Percentiles rank a stretch among this genome's conserved stretches.
Evolutionary conservation across 495 filamentous ascomycete genomes (phyloP).

Genomic region (Penicillium pulvis): DNA sequence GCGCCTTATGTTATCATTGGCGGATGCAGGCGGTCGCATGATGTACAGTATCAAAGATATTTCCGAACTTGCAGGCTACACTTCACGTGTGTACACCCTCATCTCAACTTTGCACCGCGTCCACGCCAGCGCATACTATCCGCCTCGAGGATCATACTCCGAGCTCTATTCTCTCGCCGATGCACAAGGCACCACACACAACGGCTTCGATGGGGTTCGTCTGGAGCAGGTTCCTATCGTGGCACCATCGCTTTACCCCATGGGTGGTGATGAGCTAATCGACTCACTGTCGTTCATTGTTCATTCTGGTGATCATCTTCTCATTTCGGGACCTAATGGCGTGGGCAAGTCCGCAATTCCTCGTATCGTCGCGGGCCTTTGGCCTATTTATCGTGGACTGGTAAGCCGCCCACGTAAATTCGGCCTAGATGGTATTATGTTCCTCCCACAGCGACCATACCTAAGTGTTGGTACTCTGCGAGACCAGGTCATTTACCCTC

Average conservation of each 20-base stretch:
- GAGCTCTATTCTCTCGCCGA: slow-evolving; percentile 88
- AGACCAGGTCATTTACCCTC: slow-evolving; percentile 98
- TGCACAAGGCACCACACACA: slow-evolving; percentile 88
- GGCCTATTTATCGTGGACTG: slow-evolving; percentile 93
- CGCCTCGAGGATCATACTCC: slow-evolving; percentile 62
- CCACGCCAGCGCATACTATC: slow-evolving; percentile 84
- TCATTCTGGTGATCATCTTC: slow-evolving; percentile 84
- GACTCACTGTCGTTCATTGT: slow-evolving; percentile 86
- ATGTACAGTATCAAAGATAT: slow-evolving; percentile 99
- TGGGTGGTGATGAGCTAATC: slow-evolving; percentile 87
- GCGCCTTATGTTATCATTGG: slow-evolving; percentile 94
- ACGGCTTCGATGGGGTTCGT: slow-evolving; percentile 90
- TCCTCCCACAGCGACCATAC: slow-evolving; percentile 93
- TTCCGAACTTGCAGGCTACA: slow-evolving; percentile 94
- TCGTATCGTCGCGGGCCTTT: slow-evolving; percentile 87
- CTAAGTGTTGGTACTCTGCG: slow-evolving; percentile 91
- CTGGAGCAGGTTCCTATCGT: slow-evolving; percentile 93
- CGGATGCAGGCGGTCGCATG: slow-evolving; percentile 94
- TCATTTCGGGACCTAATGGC: slow-evolving; percentile 94
- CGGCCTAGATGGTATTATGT: slow-evolving; percentile 94
- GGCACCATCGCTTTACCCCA: slow-evolving; percentile 75
- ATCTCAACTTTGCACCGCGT: slow-evolving; percentile 93
- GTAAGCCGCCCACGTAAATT: slow-evolving; percentile 79
- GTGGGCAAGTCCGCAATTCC: slow-evolving; percentile 91
- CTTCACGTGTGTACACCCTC: slow-evolving; percentile 91